These are phyloP conservation scores for Allium fistulosum DNA, from an alignment of 106 monocot genomes.

Conservation along the genomic window DNA sequence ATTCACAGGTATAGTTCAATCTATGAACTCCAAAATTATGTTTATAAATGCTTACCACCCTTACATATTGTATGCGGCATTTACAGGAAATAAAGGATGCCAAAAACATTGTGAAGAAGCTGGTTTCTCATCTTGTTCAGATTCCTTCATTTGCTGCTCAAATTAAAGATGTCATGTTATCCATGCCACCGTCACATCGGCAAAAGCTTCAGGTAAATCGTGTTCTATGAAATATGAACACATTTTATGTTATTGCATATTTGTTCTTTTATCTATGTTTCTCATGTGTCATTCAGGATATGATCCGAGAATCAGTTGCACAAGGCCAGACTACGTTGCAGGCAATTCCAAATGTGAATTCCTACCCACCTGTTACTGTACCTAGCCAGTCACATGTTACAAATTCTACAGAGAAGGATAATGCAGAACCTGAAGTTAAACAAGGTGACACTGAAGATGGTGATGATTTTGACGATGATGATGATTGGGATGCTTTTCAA, in stretches of 20 bases:
- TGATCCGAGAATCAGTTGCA: constrained; percentile 63
- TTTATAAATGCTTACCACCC: not conserved
- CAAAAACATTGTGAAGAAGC: constrained; percentile 47
- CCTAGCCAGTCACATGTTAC: constrained; percentile 14
- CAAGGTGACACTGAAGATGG: too few species aligned
- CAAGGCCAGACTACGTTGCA: constrained; percentile 28
- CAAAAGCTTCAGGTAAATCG: constrained; percentile 73
- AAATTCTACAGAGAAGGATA: not conserved
- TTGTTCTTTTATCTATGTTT: too few species aligned
- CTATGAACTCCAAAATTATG: not conserved
- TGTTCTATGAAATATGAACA: too few species aligned
- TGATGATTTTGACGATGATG: constrained; percentile 35
- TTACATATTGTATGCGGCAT: not conserved
- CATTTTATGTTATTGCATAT: too few species aligned
- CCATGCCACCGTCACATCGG: constrained; percentile 43
- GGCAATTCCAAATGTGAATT: constrained; percentile 14
- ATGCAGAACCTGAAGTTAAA: constrained; percentile 13
- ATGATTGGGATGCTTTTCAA: constrained; percentile 96
- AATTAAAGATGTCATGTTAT: constrained; percentile 74
- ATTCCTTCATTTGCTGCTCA: constrained; percentile 51
- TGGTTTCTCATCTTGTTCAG: constrained; percentile 80
- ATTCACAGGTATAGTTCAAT: constrained; percentile 42
- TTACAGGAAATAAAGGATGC: constrained; percentile 52
- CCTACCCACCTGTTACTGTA: constrained; percentile 12
- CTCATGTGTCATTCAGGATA: constrained; percentile 41